Evolutionary conservation across 2,329 filamentous ascomycete species (phyloP).

Genomic region (Sarocladiaceae sp.): DNA sequence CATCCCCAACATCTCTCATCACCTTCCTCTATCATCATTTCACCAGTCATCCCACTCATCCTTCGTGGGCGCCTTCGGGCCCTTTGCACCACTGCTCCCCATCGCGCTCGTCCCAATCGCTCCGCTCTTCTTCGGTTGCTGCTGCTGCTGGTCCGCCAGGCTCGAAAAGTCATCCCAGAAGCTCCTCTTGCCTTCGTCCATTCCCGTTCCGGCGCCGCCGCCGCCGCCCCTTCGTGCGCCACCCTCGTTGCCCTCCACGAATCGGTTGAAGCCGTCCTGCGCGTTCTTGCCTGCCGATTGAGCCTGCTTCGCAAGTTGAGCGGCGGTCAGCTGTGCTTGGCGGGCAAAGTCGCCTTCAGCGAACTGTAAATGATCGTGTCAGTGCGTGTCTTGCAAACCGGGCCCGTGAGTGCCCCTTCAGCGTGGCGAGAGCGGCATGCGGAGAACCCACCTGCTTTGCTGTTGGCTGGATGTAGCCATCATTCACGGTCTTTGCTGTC

Average conservation of each 20-base stretch:
- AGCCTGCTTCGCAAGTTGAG: conserved; percentile 60
- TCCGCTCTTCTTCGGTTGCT: conserved; percentile 30
- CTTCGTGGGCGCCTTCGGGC: conserved; percentile 29
- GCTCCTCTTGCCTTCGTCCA: conserved; percentile 64
- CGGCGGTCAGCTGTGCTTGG: conserved; percentile 55
- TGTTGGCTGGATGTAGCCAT: conserved; percentile 86
- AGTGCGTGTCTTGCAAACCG: no score
- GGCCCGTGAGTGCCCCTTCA: no score
- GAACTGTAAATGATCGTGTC: conserved; percentile 50
- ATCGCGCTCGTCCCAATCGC: conserved; percentile 55
- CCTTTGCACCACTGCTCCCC: conserved; percentile 29
- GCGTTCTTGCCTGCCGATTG: conserved; percentile 67
- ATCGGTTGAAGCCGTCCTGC: conserved; percentile 73
- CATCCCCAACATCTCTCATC: background rate
- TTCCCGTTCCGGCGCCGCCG: conserved; percentile 28
- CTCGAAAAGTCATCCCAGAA: conserved; percentile 92
- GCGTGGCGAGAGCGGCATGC: no score
- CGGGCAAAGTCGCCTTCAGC: conserved; percentile 73
- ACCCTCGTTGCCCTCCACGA: conserved; percentile 67
- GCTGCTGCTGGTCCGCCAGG: conserved; percentile 50
- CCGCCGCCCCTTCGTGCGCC: conserved; percentile 40
- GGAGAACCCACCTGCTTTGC: conserved; percentile 65
- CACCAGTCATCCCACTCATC: conserved; percentile 64
- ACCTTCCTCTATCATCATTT: conserved; percentile 17
- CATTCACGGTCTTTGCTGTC: conserved; percentile 85